Conservation (phyloP, 176 grass and related monocot genomes). For the Cenchrus americanus region DNA sequence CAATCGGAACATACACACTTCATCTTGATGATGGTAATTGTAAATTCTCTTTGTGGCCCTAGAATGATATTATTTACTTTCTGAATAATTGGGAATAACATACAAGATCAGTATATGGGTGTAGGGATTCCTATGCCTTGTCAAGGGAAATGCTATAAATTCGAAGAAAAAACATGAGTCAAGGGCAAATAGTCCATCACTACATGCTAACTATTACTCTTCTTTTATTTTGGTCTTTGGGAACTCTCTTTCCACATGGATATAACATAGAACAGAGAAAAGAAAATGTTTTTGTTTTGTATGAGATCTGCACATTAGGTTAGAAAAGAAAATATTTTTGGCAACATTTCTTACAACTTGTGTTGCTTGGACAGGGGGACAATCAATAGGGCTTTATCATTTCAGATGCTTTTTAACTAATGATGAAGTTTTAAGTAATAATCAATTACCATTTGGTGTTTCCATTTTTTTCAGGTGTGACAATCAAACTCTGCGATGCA, state of each 20-base stretch:
- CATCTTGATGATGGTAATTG: slow-evolving; percentile 90
- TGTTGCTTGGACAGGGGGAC: background rate
- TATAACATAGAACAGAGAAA: background rate
- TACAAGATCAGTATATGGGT: background rate
- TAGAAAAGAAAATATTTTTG: background rate
- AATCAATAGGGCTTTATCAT: background rate
- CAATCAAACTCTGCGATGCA: slow-evolving; percentile 80
- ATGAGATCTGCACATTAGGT: background rate
- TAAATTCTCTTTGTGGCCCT: slow-evolving; percentile 2
- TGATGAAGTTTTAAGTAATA: slow-evolving; percentile 2
- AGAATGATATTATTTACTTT: slow-evolving; percentile 1
- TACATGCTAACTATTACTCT: background rate
- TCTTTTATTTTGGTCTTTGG: background rate
- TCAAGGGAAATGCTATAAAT: slow-evolving; percentile 25
- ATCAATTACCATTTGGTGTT: background rate
- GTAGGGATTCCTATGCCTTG: background rate
- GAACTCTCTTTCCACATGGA: background rate
- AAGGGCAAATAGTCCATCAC: background rate
- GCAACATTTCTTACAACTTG: background rate
- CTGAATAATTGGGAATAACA: slow-evolving; percentile 17
- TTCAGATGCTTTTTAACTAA: background rate
- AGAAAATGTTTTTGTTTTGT: background rate
- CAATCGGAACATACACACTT: slow-evolving; percentile 83
- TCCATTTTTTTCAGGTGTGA: slow-evolving; percentile 58
- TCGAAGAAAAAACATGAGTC: background rate